Evolutionary conservation across 1,139 yeast genomes (phyloP).

Genomic region (Yamadazyma membranifaciens): DNA sequence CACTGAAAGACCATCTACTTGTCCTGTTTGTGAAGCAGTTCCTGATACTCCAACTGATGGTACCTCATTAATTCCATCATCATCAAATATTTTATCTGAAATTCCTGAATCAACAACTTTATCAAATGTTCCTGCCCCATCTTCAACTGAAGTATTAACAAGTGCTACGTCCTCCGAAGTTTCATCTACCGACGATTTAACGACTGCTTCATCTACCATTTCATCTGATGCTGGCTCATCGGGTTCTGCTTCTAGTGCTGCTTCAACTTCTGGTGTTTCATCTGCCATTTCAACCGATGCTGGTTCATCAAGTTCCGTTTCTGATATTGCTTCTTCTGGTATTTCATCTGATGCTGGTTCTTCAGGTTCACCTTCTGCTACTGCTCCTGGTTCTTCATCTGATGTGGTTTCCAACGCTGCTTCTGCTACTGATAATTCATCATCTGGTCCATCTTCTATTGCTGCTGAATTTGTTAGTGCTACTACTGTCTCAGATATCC

Average conservation of each 20-base stretch:
- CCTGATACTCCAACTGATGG: slow-evolving; percentile 16
- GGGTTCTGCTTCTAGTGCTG: slow-evolving; percentile 16
- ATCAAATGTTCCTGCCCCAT: slow-evolving; percentile 7
- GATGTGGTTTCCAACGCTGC: slow-evolving; percentile 12
- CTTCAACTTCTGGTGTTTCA: slow-evolving; percentile 9
- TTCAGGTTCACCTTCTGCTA: slow-evolving; percentile 15
- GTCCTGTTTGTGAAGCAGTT: slow-evolving; percentile 70
- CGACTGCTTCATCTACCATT: slow-evolving; percentile 21
- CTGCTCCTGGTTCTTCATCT: slow-evolving; percentile 25
- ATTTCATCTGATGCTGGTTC: slow-evolving; percentile 11
- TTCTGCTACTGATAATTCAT: slow-evolving; percentile 27
- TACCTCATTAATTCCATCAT: slow-evolving; percentile 11
- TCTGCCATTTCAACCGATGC: slow-evolving; percentile 4
- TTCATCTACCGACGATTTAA: slow-evolving; percentile 5
- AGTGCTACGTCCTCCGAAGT: slow-evolving; percentile 8
- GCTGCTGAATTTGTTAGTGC: slow-evolving; percentile 33
- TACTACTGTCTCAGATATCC: slow-evolving; percentile 29
- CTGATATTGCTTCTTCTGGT: slow-evolving; percentile 2
- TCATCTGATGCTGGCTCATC: slow-evolving; percentile 20
- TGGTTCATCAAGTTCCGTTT: slow-evolving; percentile 6
- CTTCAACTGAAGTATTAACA: slow-evolving; percentile 6
- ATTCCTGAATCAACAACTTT: slow-evolving; percentile 2
- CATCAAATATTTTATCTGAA: slow-evolving; percentile 4
- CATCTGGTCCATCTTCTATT: slow-evolving; percentile 12
- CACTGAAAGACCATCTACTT: slow-evolving; percentile 77